These are phyloP conservation scores for Sarcocystis neurona DNA, from an alignment of 169 alveolate genomes.

Conservation along the genomic window DNA sequence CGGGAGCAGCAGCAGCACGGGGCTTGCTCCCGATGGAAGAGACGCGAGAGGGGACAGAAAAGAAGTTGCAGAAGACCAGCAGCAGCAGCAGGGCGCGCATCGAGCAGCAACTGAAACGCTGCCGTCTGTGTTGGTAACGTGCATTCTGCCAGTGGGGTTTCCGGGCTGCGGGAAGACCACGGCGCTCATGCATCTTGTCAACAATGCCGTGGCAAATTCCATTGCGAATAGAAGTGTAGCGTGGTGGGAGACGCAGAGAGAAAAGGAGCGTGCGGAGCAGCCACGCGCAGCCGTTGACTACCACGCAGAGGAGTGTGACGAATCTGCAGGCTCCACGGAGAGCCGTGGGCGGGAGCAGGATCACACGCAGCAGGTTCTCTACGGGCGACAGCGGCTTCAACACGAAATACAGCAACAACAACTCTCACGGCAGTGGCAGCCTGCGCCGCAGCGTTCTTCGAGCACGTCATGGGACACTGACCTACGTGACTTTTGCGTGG, in stretches of 20 bases:
- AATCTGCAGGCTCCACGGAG: no score
- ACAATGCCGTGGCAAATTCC: background rate
- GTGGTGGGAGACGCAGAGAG: background rate
- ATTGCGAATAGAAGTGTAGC: background rate
- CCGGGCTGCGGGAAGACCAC: slow-evolving; percentile 37
- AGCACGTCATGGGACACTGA: no score
- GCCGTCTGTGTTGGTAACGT: background rate
- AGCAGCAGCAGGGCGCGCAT: background rate
- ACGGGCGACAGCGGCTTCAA: background rate
- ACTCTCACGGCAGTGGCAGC: no score
- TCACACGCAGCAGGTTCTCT: background rate
- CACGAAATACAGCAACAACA: no score
- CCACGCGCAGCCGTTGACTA: no score
- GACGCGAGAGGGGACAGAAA: background rate
- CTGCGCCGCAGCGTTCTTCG: no score
- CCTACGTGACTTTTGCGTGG: no score
- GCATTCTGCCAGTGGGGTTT: slow-evolving; percentile 31
- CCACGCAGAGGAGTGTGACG: no score
- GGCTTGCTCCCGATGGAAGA: background rate
- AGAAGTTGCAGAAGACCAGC: background rate
- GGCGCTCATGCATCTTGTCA: slow-evolving; percentile 15
- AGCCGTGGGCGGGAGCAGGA: background rate
- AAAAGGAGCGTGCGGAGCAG: background rate
- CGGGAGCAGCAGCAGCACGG: background rate
- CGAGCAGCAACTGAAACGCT: background rate